Evolutionary conservation across 129 eudicot species (phyloP), one percentile per base, ranked within the genome.

Genomic region (Centella asiatica): DNA sequence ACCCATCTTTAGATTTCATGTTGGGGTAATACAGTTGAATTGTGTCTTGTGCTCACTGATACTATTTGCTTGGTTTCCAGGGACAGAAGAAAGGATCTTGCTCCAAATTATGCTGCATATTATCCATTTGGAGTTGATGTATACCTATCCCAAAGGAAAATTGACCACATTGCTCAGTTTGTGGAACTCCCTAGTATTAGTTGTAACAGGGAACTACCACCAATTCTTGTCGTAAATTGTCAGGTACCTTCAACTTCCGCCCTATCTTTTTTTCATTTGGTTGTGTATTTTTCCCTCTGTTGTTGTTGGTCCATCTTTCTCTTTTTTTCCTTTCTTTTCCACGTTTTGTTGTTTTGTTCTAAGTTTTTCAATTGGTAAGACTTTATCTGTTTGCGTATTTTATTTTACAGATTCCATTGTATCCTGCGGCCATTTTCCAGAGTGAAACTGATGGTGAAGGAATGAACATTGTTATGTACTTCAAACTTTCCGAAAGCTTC

Each of bases 351-450:
- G n/a, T n/a, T n/a, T n/a, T n/a, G n/a, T n/a, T n/a, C n/a, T n/a
- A n/a, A n/a, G n/a, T n/a, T n/a, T n/a, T n/a, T n/a, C n/a, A n/a
- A n/a, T n/a, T n/a, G n/a, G n/a, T n/a, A n/a, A n/a, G n/a, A n/a
- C n/a, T n/a, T n/a, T n/a, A n/a, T n/a, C n/a, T n/a, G n/a, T n/a
- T n/a, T n/a, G n/a, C n/a, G n/a, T n/a, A n/a, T n/a, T n/a, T n/a
- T n/a, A n/a, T n/a, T n/a, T n/a, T n/a, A n/a, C 78, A 92, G 99
- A 85, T 93, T 69, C 99, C 99, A 24, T 65, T 85, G 31, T 93
- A 93, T 74, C 87, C 99, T 1, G 79, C 87, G 22, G 49, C 96
- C 56, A 27, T 93, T 44, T 93, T 93, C 50, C 86, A 88, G 76
- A 78, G 76, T 46, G 99, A 93, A 62, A 69, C 68, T 56, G 96